phyloP scores from a whole-genome alignment of 352 stramenopile genomes.

The Globisporangium uncinulatum region DNA sequence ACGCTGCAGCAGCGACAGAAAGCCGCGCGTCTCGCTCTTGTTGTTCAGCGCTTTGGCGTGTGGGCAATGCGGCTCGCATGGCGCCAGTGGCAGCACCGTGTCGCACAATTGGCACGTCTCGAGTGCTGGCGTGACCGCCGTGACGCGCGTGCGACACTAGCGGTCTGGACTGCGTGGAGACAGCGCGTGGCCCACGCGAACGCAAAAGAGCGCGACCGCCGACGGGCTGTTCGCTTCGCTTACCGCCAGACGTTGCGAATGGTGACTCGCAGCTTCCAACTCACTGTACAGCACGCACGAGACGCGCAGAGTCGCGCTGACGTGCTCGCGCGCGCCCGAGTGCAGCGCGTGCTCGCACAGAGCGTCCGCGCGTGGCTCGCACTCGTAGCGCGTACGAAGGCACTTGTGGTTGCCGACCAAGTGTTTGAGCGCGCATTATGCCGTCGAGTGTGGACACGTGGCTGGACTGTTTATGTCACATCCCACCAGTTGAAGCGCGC shows the following conservation, averaged over 20 bases:
- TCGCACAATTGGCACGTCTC: not conserved
- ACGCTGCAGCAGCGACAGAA: not conserved
- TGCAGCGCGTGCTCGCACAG: not conserved
- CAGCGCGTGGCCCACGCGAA: not conserved
- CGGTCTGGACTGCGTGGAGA: constrained; percentile 7
- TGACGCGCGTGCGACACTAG: not conserved
- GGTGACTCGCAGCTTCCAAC: constrained; percentile 2
- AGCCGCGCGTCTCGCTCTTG: not conserved
- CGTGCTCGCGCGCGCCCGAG: not conserved
- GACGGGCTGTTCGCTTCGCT: constrained; percentile 10
- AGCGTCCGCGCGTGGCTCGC: constrained; percentile 4
- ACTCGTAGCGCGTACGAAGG: not conserved
- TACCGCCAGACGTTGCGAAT: constrained; percentile 6
- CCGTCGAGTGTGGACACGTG: constrained; percentile 5
- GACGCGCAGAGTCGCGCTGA: not conserved
- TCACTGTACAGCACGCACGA: not conserved
- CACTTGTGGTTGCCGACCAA: not conserved
- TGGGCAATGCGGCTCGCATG: constrained; percentile 1
- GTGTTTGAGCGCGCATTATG: not conserved
- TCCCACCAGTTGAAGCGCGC: not conserved
- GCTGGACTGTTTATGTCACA: not conserved
- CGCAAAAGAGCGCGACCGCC: constrained; percentile 7
- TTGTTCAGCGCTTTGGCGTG: not conserved
- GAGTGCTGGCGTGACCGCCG: not conserved
- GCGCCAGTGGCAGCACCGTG: constrained; percentile 4